Base-by-base conservation (phyloP, 202 grass and related monocot species). In the Digitaria exilis region DNA sequence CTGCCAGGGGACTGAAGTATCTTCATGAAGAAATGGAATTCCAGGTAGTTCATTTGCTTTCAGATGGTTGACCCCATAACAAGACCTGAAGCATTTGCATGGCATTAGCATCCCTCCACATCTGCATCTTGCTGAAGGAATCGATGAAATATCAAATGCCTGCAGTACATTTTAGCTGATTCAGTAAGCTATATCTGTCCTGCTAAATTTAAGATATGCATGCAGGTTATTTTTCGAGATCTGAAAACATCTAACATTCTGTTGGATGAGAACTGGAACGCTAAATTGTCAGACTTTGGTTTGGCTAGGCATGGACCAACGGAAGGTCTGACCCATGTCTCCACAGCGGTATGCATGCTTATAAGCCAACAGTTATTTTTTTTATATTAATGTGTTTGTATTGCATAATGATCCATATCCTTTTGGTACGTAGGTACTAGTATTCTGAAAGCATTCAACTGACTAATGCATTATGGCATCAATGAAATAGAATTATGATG, bases 21-120 rank as follows among this genome's bases (percentile, higher is more conserved):
- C 84, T 99, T 61, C 96, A 99, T 32, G 96, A 99, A 86, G 91
- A 94, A 77, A 96, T 99, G 93, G 96, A 99, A 60, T 99, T 99
- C 80, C 96, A 99, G 90, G 96, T 99, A 89, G 49, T n/a, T 43
- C 63, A 48, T 86, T 67, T 65, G 60, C 55, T 85, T 58, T 78
- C 6, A 63, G 56, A 21, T 37, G 10, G 75, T 63, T 4, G 34
- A 63, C 13, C 73, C 15, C 11, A 29, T 16, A 34, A 11, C 3
- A 59, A 2, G 0, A 45, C 35, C 29, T 74, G 43, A 37, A 79
- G 79, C 50, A 75, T 82, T 13, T 63, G 7, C 42, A 37, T 48
- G 9, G 18, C 42, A 43, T 76, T 28, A 61, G 5, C 71, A 76
- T 56, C 52, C 80, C 48, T 67, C 50, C 25, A 37, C 43, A 73